Base-by-base conservation (phyloP, 352 stramenopile genomes). In the Pythium guiyangense region DNA sequence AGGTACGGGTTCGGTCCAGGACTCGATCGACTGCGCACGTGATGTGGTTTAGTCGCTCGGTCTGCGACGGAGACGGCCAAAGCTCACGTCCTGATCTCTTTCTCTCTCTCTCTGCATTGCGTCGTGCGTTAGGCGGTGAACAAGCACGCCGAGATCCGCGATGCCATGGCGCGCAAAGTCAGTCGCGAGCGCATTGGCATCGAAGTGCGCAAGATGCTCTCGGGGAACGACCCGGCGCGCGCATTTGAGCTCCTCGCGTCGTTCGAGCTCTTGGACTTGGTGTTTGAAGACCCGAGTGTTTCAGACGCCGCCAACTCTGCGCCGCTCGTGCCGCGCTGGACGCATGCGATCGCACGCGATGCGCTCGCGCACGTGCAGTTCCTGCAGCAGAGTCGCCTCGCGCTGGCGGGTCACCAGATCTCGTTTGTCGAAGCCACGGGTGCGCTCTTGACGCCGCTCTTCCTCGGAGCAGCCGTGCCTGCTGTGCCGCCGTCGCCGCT, bases 121-220 rank as follows among this genome's bases (percentile, higher is more conserved):
- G 42, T 25, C 18, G 9, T 11, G 12, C 25, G 20, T 3, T 51
- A 69, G 20, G 77, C 79, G 0, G 70, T 91, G 44, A 60, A 73
- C 12, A 22, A 74, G 8, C 64, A 87, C 52, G 48, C 51, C 14
- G 63, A 80, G 60, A 84, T 96, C 37, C 77, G 86, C 10, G 64
- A 75, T 5, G 83, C 84, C 3, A 89, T 98, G 66, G 52, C 49
- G 15, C 60, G 74, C 37, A 97, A 97, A 64, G 83, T 98, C 4
- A 96, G 82, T 59, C 77, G 84, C 42, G 88, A 97, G 64, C 80
- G 92, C 42, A 88, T 99, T 43, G 94, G 94, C 14, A 87, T 88
- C 49, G 75, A 94, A 62, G 72, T 91, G 48, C 74, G 77, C 39
- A 93, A 92, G 60, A 91, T 90, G 79, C 67, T 92, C 10, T 80